Evolutionary conservation across 2,329 filamentous ascomycete genomes (phyloP).

Genomic region (Aspergillus sergii): DNA sequence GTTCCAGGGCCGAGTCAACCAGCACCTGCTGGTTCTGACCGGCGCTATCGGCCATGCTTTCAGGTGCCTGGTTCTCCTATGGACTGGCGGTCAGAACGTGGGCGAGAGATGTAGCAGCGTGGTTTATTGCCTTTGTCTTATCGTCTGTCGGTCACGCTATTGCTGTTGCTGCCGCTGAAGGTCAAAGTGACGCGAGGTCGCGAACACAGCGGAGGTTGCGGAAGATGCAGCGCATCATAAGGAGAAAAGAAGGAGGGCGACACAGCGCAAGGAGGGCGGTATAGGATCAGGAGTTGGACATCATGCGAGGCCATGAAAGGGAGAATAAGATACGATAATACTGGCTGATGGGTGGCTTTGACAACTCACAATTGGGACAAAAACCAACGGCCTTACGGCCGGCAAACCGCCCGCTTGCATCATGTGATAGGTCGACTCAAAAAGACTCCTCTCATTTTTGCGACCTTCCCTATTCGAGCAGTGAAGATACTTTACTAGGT

Average conservation of each 20-base stretch:
- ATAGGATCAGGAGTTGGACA: slow-evolving; percentile 29
- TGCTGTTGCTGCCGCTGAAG: slow-evolving; percentile 10
- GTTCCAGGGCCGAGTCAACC: slow-evolving; percentile 29
- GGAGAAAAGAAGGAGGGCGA: slow-evolving; percentile 21
- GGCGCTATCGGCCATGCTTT: slow-evolving; percentile 12
- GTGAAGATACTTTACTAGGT: background rate
- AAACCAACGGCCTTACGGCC: slow-evolving; percentile 19
- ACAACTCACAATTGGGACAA: slow-evolving; percentile 27
- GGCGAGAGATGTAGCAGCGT: slow-evolving; percentile 18
- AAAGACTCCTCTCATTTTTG: background rate
- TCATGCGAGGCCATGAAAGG: slow-evolving; percentile 32
- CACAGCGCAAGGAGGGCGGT: slow-evolving; percentile 23
- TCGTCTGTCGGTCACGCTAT: slow-evolving; percentile 6
- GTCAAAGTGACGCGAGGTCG: slow-evolving; percentile 34
- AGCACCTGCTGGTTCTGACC: slow-evolving; percentile 21
- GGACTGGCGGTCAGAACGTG: slow-evolving; percentile 17
- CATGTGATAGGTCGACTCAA: slow-evolving; percentile 29
- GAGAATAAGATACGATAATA: slow-evolving; percentile 17
- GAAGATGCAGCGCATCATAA: slow-evolving; percentile 38
- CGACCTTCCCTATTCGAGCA: background rate
- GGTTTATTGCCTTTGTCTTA: background rate
- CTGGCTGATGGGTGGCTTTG: slow-evolving; percentile 19
- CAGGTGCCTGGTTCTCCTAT: slow-evolving; percentile 5
- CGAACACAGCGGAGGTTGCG: slow-evolving; percentile 28
- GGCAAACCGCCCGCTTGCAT: slow-evolving; percentile 19